phyloP scores from a whole-genome alignment of 169 alveolate genomes.

The Plasmodium gonderi region DNA sequence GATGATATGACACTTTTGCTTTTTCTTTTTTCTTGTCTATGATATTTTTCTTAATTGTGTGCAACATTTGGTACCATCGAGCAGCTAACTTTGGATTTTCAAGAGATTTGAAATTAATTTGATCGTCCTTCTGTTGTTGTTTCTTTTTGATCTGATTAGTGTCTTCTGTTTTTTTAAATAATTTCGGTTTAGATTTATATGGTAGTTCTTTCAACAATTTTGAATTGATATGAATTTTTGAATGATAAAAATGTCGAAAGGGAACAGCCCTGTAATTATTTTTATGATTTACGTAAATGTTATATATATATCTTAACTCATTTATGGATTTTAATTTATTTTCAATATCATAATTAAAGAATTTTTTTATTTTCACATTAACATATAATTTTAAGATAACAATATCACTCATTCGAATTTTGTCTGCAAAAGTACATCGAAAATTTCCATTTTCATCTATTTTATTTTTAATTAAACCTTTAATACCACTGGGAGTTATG shows the following conservation, averaged over 20 bases:
- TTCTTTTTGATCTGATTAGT: constrained; percentile 73
- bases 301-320: constrained; percentile 89
- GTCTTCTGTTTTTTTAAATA: constrained; percentile 17
- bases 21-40: constrained; percentile 21
- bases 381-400: constrained; percentile 96
- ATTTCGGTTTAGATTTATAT: constrained; percentile 89
- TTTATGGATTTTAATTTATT: constrained; percentile 89
- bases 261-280: constrained; percentile 88
- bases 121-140: constrained; percentile 71
- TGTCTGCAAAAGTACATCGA: constrained; percentile 99
- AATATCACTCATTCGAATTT: constrained; percentile 96
- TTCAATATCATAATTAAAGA: constrained; percentile 91
- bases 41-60: constrained; percentile 55
- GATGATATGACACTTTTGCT: constrained; percentile 46
- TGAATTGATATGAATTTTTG: constrained; percentile 89
- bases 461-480: constrained; percentile 98
- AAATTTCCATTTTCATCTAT: constrained; percentile 94
- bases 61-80: constrained; percentile 74
- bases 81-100: constrained; percentile 82
- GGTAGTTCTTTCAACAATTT: constrained; percentile 90
- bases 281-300: constrained; percentile 82
- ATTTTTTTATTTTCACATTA: constrained; percentile 89
- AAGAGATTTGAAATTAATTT: constrained; percentile 80
- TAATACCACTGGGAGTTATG: constrained; percentile 98
- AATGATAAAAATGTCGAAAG: constrained; percentile 72